Evolutionary conservation across 495 filamentous ascomycete species (phyloP).

Genomic region (Penicillium daleae): DNA sequence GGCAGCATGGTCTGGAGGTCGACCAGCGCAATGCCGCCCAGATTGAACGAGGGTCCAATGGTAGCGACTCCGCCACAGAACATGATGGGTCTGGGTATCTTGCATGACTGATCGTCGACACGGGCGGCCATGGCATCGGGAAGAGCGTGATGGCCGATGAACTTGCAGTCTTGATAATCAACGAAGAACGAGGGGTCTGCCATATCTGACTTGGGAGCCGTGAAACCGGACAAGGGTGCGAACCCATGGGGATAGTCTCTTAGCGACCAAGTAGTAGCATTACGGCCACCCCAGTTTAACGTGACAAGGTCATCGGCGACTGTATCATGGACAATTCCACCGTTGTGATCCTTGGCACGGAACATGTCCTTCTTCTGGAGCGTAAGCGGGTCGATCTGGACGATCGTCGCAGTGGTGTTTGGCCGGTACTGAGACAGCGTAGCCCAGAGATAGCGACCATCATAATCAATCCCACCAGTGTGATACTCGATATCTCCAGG

Average conservation of each 20-base stretch:
- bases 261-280: slow-evolving; percentile 34
- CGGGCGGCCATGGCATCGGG: slow-evolving; percentile 12
- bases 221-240: slow-evolving; percentile 28
- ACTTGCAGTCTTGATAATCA: slow-evolving; percentile 48
- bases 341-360: slow-evolving; percentile 37
- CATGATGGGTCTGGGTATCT: slow-evolving; percentile 34
- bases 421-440: slow-evolving; percentile 41
- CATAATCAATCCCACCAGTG: slow-evolving; percentile 43
- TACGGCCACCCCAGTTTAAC: slow-evolving; percentile 39
- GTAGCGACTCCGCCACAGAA: slow-evolving; percentile 41
- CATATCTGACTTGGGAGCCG: slow-evolving; percentile 18
- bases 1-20: slow-evolving; percentile 38
- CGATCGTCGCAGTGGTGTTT: slow-evolving; percentile 40
- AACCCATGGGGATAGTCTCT: slow-evolving; percentile 21
- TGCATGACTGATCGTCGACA: not conserved
- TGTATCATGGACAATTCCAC: slow-evolving; percentile 39
- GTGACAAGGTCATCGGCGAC: slow-evolving; percentile 33
- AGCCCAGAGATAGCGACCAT: slow-evolving; percentile 43
- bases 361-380: slow-evolving; percentile 31
- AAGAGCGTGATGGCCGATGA: slow-evolving; percentile 33
- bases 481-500: slow-evolving; percentile 37
- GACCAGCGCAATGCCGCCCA: slow-evolving; percentile 44
- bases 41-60: slow-evolving; percentile 19
- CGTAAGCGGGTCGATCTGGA: slow-evolving; percentile 34
- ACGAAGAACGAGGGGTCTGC: slow-evolving; percentile 35